Evolutionary conservation across 805 yeast genomes (phyloP), one percentile per base, ranked within the genome.

Genomic region (Kluyveromyces siamensis): DNA sequence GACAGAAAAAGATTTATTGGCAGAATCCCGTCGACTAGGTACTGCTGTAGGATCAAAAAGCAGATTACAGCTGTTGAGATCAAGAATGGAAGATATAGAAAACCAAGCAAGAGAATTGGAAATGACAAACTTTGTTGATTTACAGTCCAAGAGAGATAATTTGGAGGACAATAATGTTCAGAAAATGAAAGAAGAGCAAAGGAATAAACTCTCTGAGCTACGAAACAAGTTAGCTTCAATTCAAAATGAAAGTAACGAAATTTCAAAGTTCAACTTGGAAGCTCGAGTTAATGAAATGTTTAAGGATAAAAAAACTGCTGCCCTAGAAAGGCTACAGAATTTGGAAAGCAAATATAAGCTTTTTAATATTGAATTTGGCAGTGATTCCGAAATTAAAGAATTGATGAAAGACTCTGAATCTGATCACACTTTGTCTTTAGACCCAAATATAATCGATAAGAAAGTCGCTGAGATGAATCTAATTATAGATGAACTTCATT

Each of bases 101-200:
- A 76, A 78, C 44, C 86, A 87, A 70, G 96, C 96, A 0, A 71
- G 95, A 51, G 86, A 84, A 58, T 72, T 91, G 50, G 97, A 91
- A 62, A 83, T 80, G 77, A 84, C 86, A 18, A 93, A 88, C 55
- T 89, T 87, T 58, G 83, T 77, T 27, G 86, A 80, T 33, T 53
- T 53, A 48, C 55, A 67, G 52, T 40, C 36, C 49, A 45, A 17
- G 19, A 36, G 16, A 16, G 30, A 25, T 37, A 7, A 9, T 35
- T 41, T 10, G 7, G 45, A 9, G 11, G 27, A 21, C 27, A 37
- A 36, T 27, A 48, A 27, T 40, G 44, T 48, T 41, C 30, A 19
- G 40, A 27, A 40, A 36, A 37, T 16, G 8, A 69, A 68, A 35
- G 70, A 68, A 35, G 79, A 75, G 41, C 87, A 83, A 57, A 67